Conservation (phyloP, 2,329 filamentous ascomycete species). For the Fusarium hostae region DNA sequence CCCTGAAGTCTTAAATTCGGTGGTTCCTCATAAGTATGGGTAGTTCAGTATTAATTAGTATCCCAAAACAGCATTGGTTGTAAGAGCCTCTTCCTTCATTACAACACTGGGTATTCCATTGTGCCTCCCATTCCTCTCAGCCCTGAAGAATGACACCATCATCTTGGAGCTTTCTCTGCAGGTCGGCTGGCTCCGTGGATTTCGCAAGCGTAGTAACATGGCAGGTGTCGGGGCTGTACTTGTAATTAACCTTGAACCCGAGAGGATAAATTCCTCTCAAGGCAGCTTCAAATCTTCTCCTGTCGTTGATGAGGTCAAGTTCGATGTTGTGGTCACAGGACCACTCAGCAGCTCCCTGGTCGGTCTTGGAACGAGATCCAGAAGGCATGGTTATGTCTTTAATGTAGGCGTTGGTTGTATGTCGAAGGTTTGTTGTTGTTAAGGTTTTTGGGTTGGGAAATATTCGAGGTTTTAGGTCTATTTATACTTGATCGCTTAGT, state of each 20-base stretch:
- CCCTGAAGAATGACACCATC: neutral
- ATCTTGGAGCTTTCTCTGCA: neutral
- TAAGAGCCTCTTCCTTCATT: accelerated
- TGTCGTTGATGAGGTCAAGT: neutral
- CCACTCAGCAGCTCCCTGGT: neutral
- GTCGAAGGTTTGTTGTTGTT: neutral
- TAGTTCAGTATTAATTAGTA: too few relatives aligned
- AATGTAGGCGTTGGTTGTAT: neutral
- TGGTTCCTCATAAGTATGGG: too few relatives aligned
- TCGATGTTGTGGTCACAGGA: neutral
- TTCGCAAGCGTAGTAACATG: neutral
- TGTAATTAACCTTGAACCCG: neutral
- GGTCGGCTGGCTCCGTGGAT: neutral
- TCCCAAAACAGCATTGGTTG: neutral
- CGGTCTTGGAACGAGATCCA: neutral
- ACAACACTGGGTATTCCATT: accelerated
- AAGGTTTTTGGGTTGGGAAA: neutral
- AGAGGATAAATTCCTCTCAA: neutral
- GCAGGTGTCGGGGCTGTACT: neutral
- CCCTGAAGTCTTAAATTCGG: too few relatives aligned
- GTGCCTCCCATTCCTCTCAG: neutral
- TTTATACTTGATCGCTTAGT: neutral
- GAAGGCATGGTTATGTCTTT: neutral
- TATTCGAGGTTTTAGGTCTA: neutral
- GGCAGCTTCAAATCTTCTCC: neutral